Evolutionary conservation across 169 alveolate species (phyloP), one percentile per base, ranked within the genome.

Genomic region (Babesia gibsoni): DNA sequence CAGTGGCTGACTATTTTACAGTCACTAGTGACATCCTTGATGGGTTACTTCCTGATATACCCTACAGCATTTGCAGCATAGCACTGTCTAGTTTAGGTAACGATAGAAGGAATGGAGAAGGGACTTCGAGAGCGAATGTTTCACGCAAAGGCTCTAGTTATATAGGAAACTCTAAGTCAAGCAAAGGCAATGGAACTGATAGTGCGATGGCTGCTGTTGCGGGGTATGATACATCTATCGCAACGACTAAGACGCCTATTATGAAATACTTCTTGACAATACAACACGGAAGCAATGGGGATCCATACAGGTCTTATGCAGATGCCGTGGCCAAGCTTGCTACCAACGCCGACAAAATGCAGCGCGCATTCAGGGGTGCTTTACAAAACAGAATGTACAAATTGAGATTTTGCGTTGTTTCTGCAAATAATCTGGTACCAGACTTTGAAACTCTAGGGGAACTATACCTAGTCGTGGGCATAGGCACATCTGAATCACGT

Each of bases 251-350:
- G 27, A 27, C 35, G 37, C 75, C 33, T 22, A 35, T 29, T 18
- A 36, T 77, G 72, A 77, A 77, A 65, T 77, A 77, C 75, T 77
- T 77, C 23, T 30, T 77, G 58, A 77, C 81, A 6, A 35, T 77
- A 5, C 64, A 50, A n/a, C 59, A 42, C 18, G 69, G 20, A 37
- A 23, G 33, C 45, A 41, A 54, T 27, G 73, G 52, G 35, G 45
- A 29, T 29, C 42, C 46, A 37, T 63, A 77, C 29, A 35, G 78
- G 78, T 78, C 84, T 39, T 85, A 83, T 82, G 73, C 64, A 54
- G 83, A 57, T 36, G 66, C 52, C 59, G 59, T 52, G 37, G 66
- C 50, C 65, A 80, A 25, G 43, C 63, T 81, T 4, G 82, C 77
- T 33, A 52, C 72, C 22, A 59, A 49, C 18, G 23, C 86, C 20